Evolutionary conservation across 495 filamentous ascomycete genomes (phyloP), one percentile per base, ranked within the genome.

Genomic region (Penicillium nucicola): DNA sequence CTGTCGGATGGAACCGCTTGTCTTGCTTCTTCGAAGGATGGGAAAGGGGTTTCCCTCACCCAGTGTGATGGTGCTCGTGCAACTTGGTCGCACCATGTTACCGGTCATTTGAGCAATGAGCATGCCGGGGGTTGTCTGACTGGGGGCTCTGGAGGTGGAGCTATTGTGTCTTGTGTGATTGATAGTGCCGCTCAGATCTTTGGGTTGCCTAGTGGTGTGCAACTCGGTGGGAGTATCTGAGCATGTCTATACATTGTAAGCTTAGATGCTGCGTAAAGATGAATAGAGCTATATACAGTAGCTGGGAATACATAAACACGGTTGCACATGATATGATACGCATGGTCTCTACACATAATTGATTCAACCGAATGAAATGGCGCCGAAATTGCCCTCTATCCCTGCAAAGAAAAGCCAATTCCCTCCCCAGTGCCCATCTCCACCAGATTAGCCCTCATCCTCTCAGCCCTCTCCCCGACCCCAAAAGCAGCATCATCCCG

Each of bases 341-440:
- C 44, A 36, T 4, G 25, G 10, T 28, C 25, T 28, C 25, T 15
- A 42, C 20, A 30, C 9, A 34, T 12, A 28, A n/a, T n/a, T n/a
- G n/a, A n/a, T n/a, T n/a, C n/a, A n/a, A n/a, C n/a, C n/a, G n/a
- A n/a, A n/a, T n/a, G n/a, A n/a, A n/a, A n/a, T n/a, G n/a, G n/a
- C n/a, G n/a, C n/a, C n/a, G n/a, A n/a, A n/a, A n/a, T n/a, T n/a
- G n/a, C n/a, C n/a, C n/a, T n/a, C 50, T 66, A 78, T 1, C 72
- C 76, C 53, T 75, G 67, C 58, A 76, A 60, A 13, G 74, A 77
- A 54, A 65, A 88, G 42, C 83, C 84, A 37, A 86, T 78, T 2
- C 79, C 78, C 43, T 75, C 78, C 23, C 77, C 80, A 44, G 67
- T 72, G 11, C 84, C 85, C 74, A 88, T 75, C 39, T 76, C 76